Evolutionary conservation across 805 yeast species (phyloP), one percentile per base, ranked within the genome.

Genomic region (Allodekkera sacchari): DNA sequence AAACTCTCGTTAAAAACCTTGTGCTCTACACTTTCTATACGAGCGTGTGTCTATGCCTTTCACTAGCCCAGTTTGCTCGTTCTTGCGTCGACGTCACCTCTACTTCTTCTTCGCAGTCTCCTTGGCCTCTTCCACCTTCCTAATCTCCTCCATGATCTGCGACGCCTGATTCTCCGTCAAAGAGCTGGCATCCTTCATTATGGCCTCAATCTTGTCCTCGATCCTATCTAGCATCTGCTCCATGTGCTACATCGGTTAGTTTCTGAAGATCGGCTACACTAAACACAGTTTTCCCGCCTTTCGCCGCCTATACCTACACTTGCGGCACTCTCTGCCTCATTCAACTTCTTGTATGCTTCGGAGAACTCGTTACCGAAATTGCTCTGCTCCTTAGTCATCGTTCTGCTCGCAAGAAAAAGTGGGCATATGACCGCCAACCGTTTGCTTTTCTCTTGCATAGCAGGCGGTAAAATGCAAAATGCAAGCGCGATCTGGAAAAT

Each of bases 261-360:
- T 14, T 21, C 17, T 18, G 28, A 8, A n/a, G 22, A 5, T 18
- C 7, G 10, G 14, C 17, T 10, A 7, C 22, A 2, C 4, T 23
- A 7, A 19, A 23, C 5, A 11, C 12, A 21, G 12, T 15, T 19
- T 8, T 28, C 18, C 18, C 6, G 15, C 12, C 16, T 21, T 21
- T 14, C 18, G 16, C 14, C 10, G 11, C 13, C 7, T 11, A 11
- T 22, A 59, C 66, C 31, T 48, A 59, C 71, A 4, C 64, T 57
- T 2, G 80, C 75, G 2, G 83, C 78, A 36, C 58, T 50, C 49
- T 82, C 92, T 2, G 85, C 92, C 36, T 78, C 81, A 33, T 66
- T 66, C 27, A 82, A 54, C 44, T 76, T 69, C 43, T 71, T 63
- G 50, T 73, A 73, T 0, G 83, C 68, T 11, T 74, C 74, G 6